Base-by-base conservation (phyloP, 495 filamentous ascomycete genomes). In the Friedmanniomyces simplex region DNA sequence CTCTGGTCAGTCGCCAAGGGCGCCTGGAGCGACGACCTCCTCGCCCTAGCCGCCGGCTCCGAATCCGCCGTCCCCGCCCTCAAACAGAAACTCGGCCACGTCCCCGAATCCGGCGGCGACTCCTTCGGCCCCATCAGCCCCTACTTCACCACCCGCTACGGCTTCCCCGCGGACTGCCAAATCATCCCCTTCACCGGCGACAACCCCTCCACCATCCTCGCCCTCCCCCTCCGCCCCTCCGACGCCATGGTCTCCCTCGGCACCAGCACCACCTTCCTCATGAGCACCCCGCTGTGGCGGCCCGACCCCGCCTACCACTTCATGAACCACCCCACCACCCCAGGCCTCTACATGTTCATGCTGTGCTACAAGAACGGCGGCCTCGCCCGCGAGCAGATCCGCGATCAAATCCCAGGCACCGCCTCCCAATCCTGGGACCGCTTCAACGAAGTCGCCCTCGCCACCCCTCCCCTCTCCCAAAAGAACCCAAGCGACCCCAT, bases 321-420 rank as follows among this genome's bases (percentile, higher is more conserved):
- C 66, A 69, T 75, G 64, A 74, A 74, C 58, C 73, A 75, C 62
- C 73, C 73, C 6, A 69, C 71, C 10, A 71, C 71, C 6, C 28
- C 71, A 4, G 72, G 71, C 11, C 63, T 74, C 2, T 74, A 74
- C 64, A 75, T 98, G 91, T 98, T 98, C 72, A 98, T 98, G 93
- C 85, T 98, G 28, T 98, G 93, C 76, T 98, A 97, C 76, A 96
- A 96, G 72, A 98, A 98, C 73, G 93, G 93, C 57, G 88, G 88
- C 0, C 79, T 97, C 0, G 93, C 93, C 0, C 87, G 93, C 45
- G 93, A 98, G 68, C 80, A 86, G 49, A 79, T 96, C 55, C 84
- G 91, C 30, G 87, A 98, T 67, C 77, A 76, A 16, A 73, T 84
- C 63, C 79, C 81, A 60, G 48, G 68, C 76, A 58, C 73, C 13